Base-by-base conservation (phyloP, 179 eudicot genomes). In the Silene noctiflora region DNA sequence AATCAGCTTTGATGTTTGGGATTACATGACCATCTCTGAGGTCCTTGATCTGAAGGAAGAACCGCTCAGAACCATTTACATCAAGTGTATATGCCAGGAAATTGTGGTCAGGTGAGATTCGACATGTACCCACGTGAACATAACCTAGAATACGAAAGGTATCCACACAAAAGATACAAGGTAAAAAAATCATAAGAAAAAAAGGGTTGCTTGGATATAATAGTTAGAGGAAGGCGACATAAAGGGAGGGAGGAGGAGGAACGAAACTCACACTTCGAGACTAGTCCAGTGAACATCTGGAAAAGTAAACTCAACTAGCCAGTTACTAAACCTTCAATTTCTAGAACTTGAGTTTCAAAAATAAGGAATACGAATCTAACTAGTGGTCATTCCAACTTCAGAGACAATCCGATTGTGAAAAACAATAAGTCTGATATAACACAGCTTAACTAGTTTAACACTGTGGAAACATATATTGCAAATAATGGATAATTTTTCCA, bases 61-160 rank as follows among this genome's bases (percentile, higher is more conserved):
- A 95, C 27, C 77, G 81, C 85, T 95, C 99, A 58, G 87, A 75
- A 6, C 99, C 99, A 59, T 81, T 86, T 29, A 81, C 78, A 83
- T 95, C 99, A 78, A 93, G 80, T n/a, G 97, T 93, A 81, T 89
- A 95, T 7, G 99, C 97, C 76, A 95, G 89, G 83, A 87, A 88
- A 22, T 83, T 88, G 89, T 93, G 96, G 81, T 95, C 95, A 72
- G 99, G 96, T 81, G 97, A 93, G 74, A 95, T 79, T 72, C 99
- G 90, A 77, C 99, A 95, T 61, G 90, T 89, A 81, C 97, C 97
- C 85, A 95, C 96, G 78, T 95, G 95, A 69, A 93, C 92, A 88
- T 95, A 95, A 63, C 97, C 99, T 95, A 77, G 24, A 58, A 63
- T 77, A 72, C 70, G 64, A 73, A 59, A 64, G 51, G 60, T 72